Base-by-base conservation (phyloP, 2,329 filamentous ascomycete species). In the Penicillium rolfsii region DNA sequence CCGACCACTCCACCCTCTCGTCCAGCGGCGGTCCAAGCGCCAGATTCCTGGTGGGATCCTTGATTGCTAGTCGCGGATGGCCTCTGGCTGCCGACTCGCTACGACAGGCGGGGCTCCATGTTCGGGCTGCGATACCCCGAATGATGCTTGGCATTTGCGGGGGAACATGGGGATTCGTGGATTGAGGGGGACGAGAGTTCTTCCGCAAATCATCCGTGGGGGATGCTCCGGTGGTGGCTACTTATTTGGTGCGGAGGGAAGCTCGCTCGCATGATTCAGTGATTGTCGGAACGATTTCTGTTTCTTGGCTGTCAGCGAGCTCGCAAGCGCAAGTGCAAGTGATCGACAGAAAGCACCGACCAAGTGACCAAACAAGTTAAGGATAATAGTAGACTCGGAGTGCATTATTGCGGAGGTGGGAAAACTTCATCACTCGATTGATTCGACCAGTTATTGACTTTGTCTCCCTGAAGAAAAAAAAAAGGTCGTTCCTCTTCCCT, bases 71-170 rank as follows among this genome's bases (percentile, higher is more conserved):
- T 6, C 30, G 30, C 11, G 9, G 30, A 8, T 33, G 30, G 30
- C 30, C 9, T 8, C 30, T 33, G 30, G 30, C 9, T 36, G 35
- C 35, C 35, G 35, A 36, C 35, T 38, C 19, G 11, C 35, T 38
- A 5, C n/a, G 35, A 16, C 30, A 30, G 40, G 28, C 35, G 43
- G 35, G 50, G n/a, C 24, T 41, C 19, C 1, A 30, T 28, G 33
- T 50, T 67, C 64, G 64, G 66, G 2, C 30, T 14, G 49, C 30
- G 24, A 53, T 71, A 52, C 12, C 60, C 69, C 70, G 68, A 70
- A 57, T 16, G 12, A n/a, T 45, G 16, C 64, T 66, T 64, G 59
- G 64, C 59, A 38, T 49, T 48, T 59, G 59, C 61, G 64, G 59
- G 58, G 63, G 58, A 40, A 8, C 19, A 12, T 53, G 22, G 60